Percentiles rank a stretch among this genome's conserved stretches.
These are phyloP conservation scores for Clitopilus hobsonii DNA, from an alignment of 768 basidiomycete genomes.

Conservation along the genomic window DNA sequence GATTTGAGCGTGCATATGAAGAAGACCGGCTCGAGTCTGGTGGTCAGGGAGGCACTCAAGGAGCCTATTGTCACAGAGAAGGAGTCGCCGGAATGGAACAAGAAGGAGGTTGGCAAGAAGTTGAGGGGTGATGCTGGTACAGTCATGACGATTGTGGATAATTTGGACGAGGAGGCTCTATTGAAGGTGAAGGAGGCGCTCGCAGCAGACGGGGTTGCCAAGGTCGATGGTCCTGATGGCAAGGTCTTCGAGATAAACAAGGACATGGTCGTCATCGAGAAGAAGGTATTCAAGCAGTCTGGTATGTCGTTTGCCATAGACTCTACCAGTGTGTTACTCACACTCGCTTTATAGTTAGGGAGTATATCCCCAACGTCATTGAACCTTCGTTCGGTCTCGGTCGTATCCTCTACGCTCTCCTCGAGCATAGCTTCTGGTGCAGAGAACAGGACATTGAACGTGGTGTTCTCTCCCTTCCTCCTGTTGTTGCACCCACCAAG, in stretches of 20 bases:
- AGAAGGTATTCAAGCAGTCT: constrained; percentile 83
- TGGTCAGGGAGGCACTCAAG: constrained; percentile 82
- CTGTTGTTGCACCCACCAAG: constrained; percentile 92
- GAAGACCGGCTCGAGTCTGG: constrained; percentile 78
- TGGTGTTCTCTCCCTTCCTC: constrained; percentile 85
- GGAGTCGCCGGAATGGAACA: constrained; percentile 76
- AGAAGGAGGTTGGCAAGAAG: constrained; percentile 84
- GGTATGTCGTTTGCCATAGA: constrained; percentile 38
- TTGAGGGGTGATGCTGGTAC: constrained; percentile 79
- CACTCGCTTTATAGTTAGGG: constrained; percentile 59
- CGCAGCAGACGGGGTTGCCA: constrained; percentile 56
- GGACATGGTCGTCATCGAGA: constrained; percentile 72
- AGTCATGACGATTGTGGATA: constrained; percentile 60
- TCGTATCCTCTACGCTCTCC: constrained; percentile 87
- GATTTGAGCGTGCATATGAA: constrained; percentile 87
- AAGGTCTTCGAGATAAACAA: constrained; percentile 67
- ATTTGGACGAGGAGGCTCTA: constrained; percentile 63
- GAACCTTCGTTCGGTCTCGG: constrained; percentile 98
- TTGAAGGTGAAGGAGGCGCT: constrained; percentile 66
- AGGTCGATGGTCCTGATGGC: constrained; percentile 24
- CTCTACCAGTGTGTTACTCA: background rate
- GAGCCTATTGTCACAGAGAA: constrained; percentile 82
- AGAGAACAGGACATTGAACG: constrained; percentile 90
- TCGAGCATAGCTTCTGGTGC: constrained; percentile 96
- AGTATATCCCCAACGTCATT: constrained; percentile 96